Conservation (phyloP, 2,329 filamentous ascomycete genomes). For the Cladophialophora exuberans region DNA sequence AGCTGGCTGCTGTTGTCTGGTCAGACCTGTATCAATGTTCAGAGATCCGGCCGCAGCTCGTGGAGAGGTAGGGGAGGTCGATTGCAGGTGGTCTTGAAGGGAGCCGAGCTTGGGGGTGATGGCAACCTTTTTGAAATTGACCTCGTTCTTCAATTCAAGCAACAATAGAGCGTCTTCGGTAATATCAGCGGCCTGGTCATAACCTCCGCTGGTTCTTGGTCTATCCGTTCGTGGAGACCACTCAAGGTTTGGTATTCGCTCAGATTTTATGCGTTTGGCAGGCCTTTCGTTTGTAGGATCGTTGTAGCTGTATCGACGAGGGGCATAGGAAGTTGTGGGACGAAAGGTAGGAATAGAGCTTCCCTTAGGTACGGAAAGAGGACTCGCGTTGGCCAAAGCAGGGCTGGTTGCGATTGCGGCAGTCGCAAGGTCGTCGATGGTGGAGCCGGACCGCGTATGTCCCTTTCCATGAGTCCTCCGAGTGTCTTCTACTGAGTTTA, state of each 20-base stretch:
- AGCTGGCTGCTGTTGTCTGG: conserved; percentile 9
- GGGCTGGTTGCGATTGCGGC: conserved; percentile 55
- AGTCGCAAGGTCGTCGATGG: conserved; percentile 53
- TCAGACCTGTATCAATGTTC: conserved; percentile 1
- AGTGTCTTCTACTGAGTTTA: conserved; percentile 4
- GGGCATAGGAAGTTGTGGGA: conserved; percentile 37
- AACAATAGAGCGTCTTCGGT: conserved; percentile 54
- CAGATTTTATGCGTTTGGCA: conserved; percentile 64
- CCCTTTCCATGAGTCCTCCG: conserved; percentile 25
- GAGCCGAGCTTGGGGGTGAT: conserved; percentile 19
- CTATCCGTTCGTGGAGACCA: conserved; percentile 36
- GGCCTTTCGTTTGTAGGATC: conserved; percentile 52
- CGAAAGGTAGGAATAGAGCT: conserved; percentile 32
- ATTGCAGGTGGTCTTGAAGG: conserved; percentile 7
- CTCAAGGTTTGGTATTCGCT: conserved; percentile 52
- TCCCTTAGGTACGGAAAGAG: conserved; percentile 35
- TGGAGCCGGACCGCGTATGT: conserved; percentile 50
- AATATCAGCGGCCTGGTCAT: conserved; percentile 41
- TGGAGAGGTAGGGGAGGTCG: conserved; percentile 13
- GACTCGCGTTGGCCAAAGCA: conserved; percentile 42
- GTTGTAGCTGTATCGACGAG: conserved; percentile 34
- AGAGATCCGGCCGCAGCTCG: neutral
- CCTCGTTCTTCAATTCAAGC: conserved; percentile 43
- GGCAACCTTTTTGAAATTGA: conserved; percentile 29
- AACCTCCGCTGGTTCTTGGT: conserved; percentile 40